Evolutionary conservation across 2,329 filamentous ascomycete genomes (phyloP), one percentile per base, ranked within the genome.

Genomic region (Chaetomium olivaceum): DNA sequence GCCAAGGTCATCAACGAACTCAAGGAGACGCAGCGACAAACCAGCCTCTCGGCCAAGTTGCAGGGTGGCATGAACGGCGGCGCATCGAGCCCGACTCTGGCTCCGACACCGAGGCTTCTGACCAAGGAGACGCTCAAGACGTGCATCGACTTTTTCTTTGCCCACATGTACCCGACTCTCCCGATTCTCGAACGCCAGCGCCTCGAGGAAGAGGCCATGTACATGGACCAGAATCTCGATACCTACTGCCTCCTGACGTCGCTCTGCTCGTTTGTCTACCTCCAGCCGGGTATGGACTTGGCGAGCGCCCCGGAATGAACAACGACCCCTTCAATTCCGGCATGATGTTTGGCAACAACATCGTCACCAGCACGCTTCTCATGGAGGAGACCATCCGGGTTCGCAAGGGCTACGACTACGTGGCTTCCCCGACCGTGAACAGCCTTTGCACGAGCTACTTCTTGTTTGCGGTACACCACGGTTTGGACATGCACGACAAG

Each of bases 1-100:
- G 90, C 90, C 59, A 92, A 91, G 76, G 88, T 92, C 65, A 90
- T 92, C 76, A 91, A 88, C 73, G 89, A 91, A 73, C 76, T 92
- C 67, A 85, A 89, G 70, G 87, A 89, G 73, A 89, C 82, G 0
- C 89, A 91, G 73, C 84, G 87, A 70, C 86, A 89, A 74, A 87
- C 86, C 21, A 88, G 85, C 66, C 82, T 89, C 25, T 85, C 85
- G 0, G 83, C 83, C 69, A 87, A 86, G 74, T 82, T 88, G 19
- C 85, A 88, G 70, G 85, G 82, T 73, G 85, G 85, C 68, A 79
- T 86, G 70, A 77, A 78, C 58, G 81, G 79, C 66, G 79, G 83
- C 36, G 78, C 81, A 58, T 77, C 80, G n/a, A 81, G 76, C 67
- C 77, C 82, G 16, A 78, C 77, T 3, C 77, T 85, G 61, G 76